phyloP scores from a whole-genome alignment of 1,284 basidiomycete species.

The Cutaneotrichosporon sp. region DNA sequence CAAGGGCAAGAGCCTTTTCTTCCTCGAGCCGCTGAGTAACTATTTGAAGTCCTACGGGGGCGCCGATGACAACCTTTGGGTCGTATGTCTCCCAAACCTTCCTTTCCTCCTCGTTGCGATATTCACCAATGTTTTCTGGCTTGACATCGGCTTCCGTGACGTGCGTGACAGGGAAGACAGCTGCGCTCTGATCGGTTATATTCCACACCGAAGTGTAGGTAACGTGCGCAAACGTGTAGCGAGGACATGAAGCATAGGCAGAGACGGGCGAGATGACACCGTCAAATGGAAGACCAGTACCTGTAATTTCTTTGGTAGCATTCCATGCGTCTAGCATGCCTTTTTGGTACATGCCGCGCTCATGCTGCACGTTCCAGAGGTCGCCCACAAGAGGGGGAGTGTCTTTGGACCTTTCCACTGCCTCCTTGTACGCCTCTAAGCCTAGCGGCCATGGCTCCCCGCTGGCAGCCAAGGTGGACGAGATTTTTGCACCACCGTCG shows the following conservation, averaged over 20 bases:
- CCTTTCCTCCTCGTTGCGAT: constrained; percentile 54
- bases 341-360: constrained; percentile 29
- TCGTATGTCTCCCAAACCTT: constrained; percentile 57
- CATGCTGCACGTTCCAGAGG: constrained; percentile 32
- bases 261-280: constrained; percentile 34
- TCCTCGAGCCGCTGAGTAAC: constrained; percentile 62
- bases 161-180: constrained; percentile 63
- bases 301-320: constrained; percentile 23
- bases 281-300: constrained; percentile 39
- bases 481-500: constrained; percentile 40
- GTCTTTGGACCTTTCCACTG: constrained; percentile 12
- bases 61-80: constrained; percentile 55
- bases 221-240: constrained; percentile 28
- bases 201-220: constrained; percentile 41
- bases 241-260: constrained; percentile 27
- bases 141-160: constrained; percentile 52
- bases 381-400: constrained; percentile 25
- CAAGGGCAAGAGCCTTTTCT: constrained; percentile 36
- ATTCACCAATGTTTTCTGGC: constrained; percentile 48
- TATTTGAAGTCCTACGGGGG: constrained; percentile 65
- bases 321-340: constrained; percentile 33
- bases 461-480: constrained; percentile 19
- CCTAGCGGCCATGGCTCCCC: constrained; percentile 34
- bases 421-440: constrained; percentile 20
- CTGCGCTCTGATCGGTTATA: constrained; percentile 35